Evolutionary conservation across 768 basidiomycete species (phyloP).

Genomic region (Mycena kentingensis): DNA sequence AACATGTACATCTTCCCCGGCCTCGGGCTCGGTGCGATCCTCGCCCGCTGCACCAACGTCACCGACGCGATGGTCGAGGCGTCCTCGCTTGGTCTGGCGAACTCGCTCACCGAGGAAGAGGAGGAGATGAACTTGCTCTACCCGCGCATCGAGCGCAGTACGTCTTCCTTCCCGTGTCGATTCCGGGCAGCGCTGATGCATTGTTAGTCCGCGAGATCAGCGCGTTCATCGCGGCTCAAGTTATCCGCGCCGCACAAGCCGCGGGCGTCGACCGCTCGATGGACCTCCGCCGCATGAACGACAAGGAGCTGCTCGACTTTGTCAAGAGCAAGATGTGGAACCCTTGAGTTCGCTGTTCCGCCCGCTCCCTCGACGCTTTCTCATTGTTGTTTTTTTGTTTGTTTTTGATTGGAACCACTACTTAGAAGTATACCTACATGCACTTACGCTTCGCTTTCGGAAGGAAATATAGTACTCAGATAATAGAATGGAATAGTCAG

Average conservation of each 20-base stretch:
- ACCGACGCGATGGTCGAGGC: conserved; percentile 91
- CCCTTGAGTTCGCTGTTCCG: too few species aligned
- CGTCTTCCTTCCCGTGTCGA: background rate
- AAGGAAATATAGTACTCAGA: background rate
- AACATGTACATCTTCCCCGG: conserved; percentile 45
- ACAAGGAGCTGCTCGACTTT: conserved; percentile 54
- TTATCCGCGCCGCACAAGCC: conserved; percentile 80
- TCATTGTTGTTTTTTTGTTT: too few species aligned
- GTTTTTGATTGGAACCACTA: too few species aligned
- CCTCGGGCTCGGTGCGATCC: conserved; percentile 78
- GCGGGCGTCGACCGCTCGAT: conserved; percentile 58
- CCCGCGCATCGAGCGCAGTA: conserved; percentile 77
- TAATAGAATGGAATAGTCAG: background rate
- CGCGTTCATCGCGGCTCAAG: conserved; percentile 66
- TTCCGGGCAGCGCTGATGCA: conserved; percentile 5
- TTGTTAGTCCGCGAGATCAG: conserved; percentile 76
- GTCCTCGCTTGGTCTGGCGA: conserved; percentile 76
- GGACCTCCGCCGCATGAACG: conserved; percentile 57
- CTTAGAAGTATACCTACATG: too few species aligned
- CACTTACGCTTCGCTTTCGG: conserved; percentile 5
- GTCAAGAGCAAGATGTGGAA: conserved; percentile 75
- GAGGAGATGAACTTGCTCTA: conserved; percentile 68
- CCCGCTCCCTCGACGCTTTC: too few species aligned
- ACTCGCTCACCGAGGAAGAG: conserved; percentile 74
- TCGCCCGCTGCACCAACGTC: conserved; percentile 66